These are phyloP conservation scores for Stephanodiscus minutulus DNA, from an alignment of 108 stramenopile species.

Conservation along the genomic window DNA sequence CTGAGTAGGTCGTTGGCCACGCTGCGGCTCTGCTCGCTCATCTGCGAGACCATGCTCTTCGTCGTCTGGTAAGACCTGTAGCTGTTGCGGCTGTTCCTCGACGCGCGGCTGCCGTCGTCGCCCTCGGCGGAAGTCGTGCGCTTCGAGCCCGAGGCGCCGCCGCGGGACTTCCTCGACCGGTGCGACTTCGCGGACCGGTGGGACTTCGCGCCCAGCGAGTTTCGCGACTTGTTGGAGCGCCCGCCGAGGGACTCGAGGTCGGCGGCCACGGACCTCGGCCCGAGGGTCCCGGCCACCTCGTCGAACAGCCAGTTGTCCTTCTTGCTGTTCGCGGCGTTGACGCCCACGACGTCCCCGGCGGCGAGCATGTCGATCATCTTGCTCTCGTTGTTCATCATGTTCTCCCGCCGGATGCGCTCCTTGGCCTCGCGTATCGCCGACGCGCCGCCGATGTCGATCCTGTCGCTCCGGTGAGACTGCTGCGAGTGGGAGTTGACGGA, in stretches of 20 bases:
- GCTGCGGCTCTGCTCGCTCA: constrained; percentile 82
- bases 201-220: constrained; percentile 65
- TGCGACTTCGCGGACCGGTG: constrained; percentile 72
- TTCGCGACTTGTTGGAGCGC: constrained; percentile 70
- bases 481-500: not conserved
- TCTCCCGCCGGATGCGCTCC: constrained; percentile 42
- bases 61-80: constrained; percentile 82
- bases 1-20: constrained; percentile 88
- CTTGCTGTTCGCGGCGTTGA: constrained; percentile 32
- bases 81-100: constrained; percentile 56
- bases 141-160: constrained; percentile 23
- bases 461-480: not conserved
- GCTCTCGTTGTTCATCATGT: constrained; percentile 37
- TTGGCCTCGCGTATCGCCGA: constrained; percentile 41
- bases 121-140: constrained; percentile 19
- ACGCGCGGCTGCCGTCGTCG: constrained; percentile 60
- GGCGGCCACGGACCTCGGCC: constrained; percentile 77
- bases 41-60: constrained; percentile 78
- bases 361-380: constrained; percentile 52
- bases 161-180: constrained; percentile 29
- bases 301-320: constrained; percentile 81
- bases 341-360: constrained; percentile 25
- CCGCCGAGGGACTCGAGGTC: constrained; percentile 85
- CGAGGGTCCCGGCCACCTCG: constrained; percentile 83
- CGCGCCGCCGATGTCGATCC: constrained; percentile 12